A percentile compares a stretch with the other conserved stretches of the same genome.
These are phyloP conservation scores for Metarhizium guizhouense DNA, from an alignment of 2,329 filamentous ascomycete genomes.

Conservation along the genomic window DNA sequence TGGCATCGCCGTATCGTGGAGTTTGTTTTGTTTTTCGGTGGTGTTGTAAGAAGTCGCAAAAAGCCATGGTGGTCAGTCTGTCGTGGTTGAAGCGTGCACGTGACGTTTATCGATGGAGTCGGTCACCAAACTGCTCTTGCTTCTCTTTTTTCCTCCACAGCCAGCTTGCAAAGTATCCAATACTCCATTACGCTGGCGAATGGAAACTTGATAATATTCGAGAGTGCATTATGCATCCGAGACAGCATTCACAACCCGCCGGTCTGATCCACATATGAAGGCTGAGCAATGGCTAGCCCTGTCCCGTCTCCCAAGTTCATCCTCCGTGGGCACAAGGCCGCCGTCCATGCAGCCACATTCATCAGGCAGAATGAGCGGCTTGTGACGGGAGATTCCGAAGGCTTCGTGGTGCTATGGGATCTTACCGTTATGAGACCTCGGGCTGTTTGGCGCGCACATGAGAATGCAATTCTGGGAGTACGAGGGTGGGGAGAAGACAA, in stretches of 20 bases:
- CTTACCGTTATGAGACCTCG: conserved; percentile 70
- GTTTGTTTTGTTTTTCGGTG: background rate
- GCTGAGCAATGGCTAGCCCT: conserved; percentile 17
- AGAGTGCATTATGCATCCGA: background rate
- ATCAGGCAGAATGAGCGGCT: conserved; percentile 66
- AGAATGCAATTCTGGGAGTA: conserved; percentile 66
- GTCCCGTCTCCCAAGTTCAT: conserved; percentile 45
- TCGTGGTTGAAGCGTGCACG: background rate
- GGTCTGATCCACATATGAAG: background rate
- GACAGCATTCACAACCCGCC: background rate
- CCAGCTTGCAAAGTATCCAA: background rate
- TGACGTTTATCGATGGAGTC: background rate
- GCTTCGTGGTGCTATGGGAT: conserved; percentile 82
- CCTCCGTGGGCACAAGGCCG: conserved; percentile 74
- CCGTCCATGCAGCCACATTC: conserved; percentile 71
- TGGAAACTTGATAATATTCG: background rate
- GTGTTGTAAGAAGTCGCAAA: background rate
- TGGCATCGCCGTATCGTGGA: too few relatives aligned
- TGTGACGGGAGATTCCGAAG: conserved; percentile 80
- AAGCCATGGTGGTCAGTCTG: background rate
- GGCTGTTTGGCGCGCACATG: conserved; percentile 82
- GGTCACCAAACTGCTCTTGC: too few relatives aligned
- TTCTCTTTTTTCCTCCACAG: background rate
- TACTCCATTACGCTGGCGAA: background rate
- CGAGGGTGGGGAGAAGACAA: conserved; percentile 61